Base-by-base conservation (phyloP, 352 stramenopile species). In the Phytophthora palmivora region DNA sequence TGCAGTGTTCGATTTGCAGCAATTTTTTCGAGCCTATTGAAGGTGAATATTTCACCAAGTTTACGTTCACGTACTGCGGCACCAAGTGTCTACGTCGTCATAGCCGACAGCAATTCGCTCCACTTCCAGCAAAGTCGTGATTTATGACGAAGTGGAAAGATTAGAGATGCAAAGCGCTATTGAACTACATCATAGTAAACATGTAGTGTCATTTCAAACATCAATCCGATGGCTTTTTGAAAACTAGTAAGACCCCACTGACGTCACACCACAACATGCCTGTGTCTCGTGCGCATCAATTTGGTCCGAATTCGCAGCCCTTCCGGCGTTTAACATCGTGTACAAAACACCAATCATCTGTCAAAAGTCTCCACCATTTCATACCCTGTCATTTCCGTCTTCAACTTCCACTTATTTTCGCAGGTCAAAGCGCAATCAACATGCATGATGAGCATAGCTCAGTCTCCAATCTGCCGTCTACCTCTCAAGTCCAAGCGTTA, bases 31-130 rank as follows among this genome's bases (percentile, higher is more conserved):
- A 95, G 67, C 87, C 87, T 8, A 86, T 95, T 54, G 84, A 89
- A 15, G 87, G 87, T 22, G 84, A 95, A 62, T 95, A 94, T 65
- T 95, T 92, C 36, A 89, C 87, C 44, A 95, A 95, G 70, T 94
- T 93, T 47, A 62, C 74, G 49, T 95, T 91, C 57, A 77, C 67
- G 12, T 95, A 95, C 63, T 95, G 87, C 59, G 78, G 79, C 44
- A 90, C 83, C 46, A 94, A 95, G 63, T 95, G 87, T 36, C 74
- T 95, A 14, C 81, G 83, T 16, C 82, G 81, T 67, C 87, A 95
- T 58, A 88, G 80, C 50, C 70, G 75, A 18, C 63, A 78, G 28
- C 75, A 80, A 15, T 92, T 91, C 55, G 65, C 62, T 2, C 46
- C 54, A 8, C 46, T 73, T 37, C 38, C 46, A 45, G 16, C 39